A percentile compares a stretch with the other conserved stretches of the same genome.
phyloP scores from a whole-genome alignment of 768 basidiomycete genomes.

The Guyanaporus albipodus region DNA sequence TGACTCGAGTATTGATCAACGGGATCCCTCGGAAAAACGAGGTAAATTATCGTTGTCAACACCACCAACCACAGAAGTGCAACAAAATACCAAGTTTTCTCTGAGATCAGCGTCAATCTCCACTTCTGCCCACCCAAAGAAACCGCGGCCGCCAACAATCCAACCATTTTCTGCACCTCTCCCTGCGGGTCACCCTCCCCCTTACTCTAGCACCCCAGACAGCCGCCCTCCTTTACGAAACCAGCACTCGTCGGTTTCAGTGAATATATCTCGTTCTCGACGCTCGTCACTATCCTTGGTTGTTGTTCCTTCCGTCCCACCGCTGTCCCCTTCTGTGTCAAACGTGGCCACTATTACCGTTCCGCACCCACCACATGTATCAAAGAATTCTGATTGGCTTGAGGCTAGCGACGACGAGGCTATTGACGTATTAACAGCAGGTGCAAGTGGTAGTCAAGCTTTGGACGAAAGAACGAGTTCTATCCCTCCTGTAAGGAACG shows the following conservation, averaged over 20 bases:
- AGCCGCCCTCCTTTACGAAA: conserved; percentile 34
- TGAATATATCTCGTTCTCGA: conserved; percentile 44
- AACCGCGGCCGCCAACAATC: conserved; percentile 25
- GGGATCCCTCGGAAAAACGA: conserved; percentile 44
- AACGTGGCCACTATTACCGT: conserved; percentile 30
- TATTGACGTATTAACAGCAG: conserved; percentile 77
- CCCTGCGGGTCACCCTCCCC: conserved; percentile 60
- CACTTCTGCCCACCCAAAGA: conserved; percentile 16
- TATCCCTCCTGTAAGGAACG: conserved; percentile 30
- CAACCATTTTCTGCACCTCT: conserved; percentile 17
- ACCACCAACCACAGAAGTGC: conserved; percentile 37
- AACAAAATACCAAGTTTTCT: conserved; percentile 17
- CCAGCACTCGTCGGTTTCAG: conserved; percentile 40
- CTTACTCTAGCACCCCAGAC: conserved; percentile 45
- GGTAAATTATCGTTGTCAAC: conserved; percentile 49
- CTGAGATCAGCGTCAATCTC: conserved; percentile 22
- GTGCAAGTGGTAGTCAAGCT: conserved; percentile 74
- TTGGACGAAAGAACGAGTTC: conserved; percentile 80
- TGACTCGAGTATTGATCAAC: conserved; percentile 33
- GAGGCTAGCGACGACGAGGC: conserved; percentile 85
- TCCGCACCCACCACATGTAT: conserved; percentile 38
- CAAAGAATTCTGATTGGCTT: conserved; percentile 64
- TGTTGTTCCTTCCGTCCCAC: conserved; percentile 37
- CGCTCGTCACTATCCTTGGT: conserved; percentile 58
- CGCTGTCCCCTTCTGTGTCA: conserved; percentile 37